These are phyloP conservation scores for Gloeophyllum trabeum DNA, from an alignment of 768 basidiomycete species.

Conservation along the genomic window DNA sequence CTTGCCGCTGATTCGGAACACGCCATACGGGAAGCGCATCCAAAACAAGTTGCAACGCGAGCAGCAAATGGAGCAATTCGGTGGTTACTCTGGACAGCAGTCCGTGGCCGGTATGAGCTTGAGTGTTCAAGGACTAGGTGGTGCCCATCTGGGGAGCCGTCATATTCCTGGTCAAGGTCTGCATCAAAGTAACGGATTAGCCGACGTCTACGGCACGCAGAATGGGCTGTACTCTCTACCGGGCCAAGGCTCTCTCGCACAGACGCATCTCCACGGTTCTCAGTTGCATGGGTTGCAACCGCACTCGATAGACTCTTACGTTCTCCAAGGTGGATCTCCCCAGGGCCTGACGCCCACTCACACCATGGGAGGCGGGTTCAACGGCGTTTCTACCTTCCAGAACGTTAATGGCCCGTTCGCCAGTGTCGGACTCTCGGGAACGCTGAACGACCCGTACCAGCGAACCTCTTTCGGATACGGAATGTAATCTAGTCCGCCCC, in stretches of 20 bases:
- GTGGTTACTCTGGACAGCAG: constrained; percentile 50
- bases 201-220: constrained; percentile 56
- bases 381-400: constrained; percentile 36
- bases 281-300: constrained; percentile 54
- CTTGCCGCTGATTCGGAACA: constrained; percentile 95
- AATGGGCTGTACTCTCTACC: constrained; percentile 52
- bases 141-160: constrained; percentile 30
- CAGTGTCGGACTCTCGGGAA: constrained; percentile 31
- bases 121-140: constrained; percentile 42
- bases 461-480: constrained; percentile 64
- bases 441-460: constrained; percentile 70
- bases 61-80: constrained; percentile 57
- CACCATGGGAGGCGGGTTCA: constrained; percentile 42
- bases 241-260: constrained; percentile 40
- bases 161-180: constrained; percentile 36
- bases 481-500: constrained; percentile 34
- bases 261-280: constrained; percentile 41
- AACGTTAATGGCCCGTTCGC: constrained; percentile 48
- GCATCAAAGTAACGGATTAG: constrained; percentile 40
- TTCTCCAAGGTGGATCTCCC: constrained; percentile 60
- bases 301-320: constrained; percentile 73
- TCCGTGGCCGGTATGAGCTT: constrained; percentile 47
- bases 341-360: constrained; percentile 49
- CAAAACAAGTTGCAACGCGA: constrained; percentile 97
- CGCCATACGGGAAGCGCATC: constrained; percentile 98